These are phyloP conservation scores for Termitomyces sp. DNA, from an alignment of 768 basidiomycete genomes.

Conservation along the genomic window DNA sequence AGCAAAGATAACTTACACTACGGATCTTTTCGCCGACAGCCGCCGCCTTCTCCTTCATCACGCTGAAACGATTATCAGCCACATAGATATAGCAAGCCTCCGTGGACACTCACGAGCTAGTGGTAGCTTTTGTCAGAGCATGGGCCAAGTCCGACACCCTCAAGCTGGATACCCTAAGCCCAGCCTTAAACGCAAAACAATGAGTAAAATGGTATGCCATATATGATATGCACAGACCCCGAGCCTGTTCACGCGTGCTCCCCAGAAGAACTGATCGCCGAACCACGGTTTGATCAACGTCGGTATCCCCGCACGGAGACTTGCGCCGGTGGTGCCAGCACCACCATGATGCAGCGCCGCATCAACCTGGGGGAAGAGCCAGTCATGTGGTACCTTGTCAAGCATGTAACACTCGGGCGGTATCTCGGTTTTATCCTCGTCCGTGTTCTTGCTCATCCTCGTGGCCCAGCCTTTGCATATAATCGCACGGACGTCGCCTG, in stretches of 20 bases:
- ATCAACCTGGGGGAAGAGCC: slow-evolving; percentile 56
- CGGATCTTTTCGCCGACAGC: slow-evolving; percentile 31
- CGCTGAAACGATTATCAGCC: slow-evolving; percentile 19
- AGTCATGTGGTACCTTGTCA: slow-evolving; percentile 67
- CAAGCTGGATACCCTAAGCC: slow-evolving; percentile 44
- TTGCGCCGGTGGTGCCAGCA: slow-evolving; percentile 68
- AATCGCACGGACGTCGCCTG: slow-evolving; percentile 61
- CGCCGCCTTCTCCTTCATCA: slow-evolving; percentile 60
- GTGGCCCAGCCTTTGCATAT: slow-evolving; percentile 66
- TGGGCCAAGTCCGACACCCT: slow-evolving; percentile 42
- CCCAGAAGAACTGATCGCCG: slow-evolving; percentile 67
- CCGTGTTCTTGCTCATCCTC: slow-evolving; percentile 37
- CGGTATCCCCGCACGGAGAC: slow-evolving; percentile 58
- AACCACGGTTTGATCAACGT: slow-evolving; percentile 72
- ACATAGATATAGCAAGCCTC: neutral
- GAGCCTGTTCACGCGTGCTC: slow-evolving; percentile 54
- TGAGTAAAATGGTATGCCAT: neutral
- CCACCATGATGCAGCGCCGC: slow-evolving; percentile 67
- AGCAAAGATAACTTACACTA: slow-evolving; percentile 18
- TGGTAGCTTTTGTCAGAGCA: slow-evolving; percentile 54
- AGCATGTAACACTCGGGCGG: slow-evolving; percentile 51
- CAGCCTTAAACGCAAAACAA: slow-evolving; percentile 29
- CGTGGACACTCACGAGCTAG: slow-evolving; percentile 34
- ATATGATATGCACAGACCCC: slow-evolving; percentile 35
- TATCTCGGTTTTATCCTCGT: slow-evolving; percentile 33